These are phyloP conservation scores for Chamaenerion angustifolium DNA, from an alignment of 345 rosid genomes.

Conservation along the genomic window DNA sequence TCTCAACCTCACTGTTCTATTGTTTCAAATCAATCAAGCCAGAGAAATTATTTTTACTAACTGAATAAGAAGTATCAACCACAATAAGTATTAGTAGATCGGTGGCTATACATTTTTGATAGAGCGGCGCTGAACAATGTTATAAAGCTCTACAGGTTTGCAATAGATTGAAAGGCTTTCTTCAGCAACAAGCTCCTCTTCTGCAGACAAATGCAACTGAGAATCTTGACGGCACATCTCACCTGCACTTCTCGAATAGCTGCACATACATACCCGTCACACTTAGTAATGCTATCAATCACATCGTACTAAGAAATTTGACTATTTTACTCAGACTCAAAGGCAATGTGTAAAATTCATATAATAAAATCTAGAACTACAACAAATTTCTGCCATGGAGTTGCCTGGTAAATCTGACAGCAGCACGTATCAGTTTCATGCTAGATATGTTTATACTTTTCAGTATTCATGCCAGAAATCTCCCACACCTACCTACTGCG, in stretches of 20 bases:
- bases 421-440: too few relatives aligned
- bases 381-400: too few relatives aligned
- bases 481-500: too few relatives aligned
- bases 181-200: slow-evolving; percentile 84
- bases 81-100: neutral
- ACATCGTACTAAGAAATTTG: neutral
- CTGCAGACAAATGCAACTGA: slow-evolving; percentile 58
- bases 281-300: neutral
- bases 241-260: slow-evolving; percentile 68
- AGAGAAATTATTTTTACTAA: too few relatives aligned
- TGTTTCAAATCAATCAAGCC: too few relatives aligned
- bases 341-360: too few relatives aligned
- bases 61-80: too few relatives aligned
- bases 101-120: slow-evolving; percentile 41
- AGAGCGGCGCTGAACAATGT: slow-evolving; percentile 83
- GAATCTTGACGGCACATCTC: slow-evolving; percentile 93
- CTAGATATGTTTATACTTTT: too few relatives aligned
- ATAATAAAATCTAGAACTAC: too few relatives aligned
- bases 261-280: slow-evolving; percentile 10
- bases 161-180: slow-evolving; percentile 74
- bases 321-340: neutral
- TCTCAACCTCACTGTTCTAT: too few relatives aligned
- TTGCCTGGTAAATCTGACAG: too few relatives aligned
- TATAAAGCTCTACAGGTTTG: slow-evolving; percentile 97
- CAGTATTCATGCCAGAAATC: too few relatives aligned